Evolutionary conservation across 805 yeast species (phyloP).

Genomic region (Saturnispora silvae): DNA sequence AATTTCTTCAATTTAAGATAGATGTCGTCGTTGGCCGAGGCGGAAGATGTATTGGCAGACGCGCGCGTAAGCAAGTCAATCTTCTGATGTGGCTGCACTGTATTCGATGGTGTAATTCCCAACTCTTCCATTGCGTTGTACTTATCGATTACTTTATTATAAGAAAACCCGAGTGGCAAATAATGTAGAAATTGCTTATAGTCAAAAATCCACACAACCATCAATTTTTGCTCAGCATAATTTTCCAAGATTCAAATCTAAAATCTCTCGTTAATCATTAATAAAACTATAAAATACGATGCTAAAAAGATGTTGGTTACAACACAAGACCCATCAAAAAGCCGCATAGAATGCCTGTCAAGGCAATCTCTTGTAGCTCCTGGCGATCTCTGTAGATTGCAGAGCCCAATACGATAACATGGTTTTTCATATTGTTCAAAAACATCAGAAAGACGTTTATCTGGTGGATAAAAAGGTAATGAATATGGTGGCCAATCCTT

Average conservation of each 20-base stretch:
- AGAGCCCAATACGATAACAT: background rate
- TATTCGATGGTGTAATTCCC: conserved; percentile 33
- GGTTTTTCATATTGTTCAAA: too few relatives aligned
- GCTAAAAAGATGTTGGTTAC: too few relatives aligned
- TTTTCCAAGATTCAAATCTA: too few relatives aligned
- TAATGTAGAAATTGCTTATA: background rate
- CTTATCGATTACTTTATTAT: too few relatives aligned
- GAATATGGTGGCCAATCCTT: background rate
- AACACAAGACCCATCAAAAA: too few relatives aligned
- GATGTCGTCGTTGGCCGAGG: conserved; percentile 44
- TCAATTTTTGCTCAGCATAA: background rate
- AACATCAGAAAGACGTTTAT: background rate
- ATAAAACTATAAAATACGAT: too few relatives aligned
- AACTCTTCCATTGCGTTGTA: conserved; percentile 48
- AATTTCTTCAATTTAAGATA: conserved; percentile 78
- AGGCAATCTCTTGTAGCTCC: background rate
- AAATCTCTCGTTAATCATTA: too few relatives aligned
- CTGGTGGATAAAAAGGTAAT: conserved; percentile 1
- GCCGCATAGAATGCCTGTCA: too few relatives aligned
- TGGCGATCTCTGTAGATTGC: background rate
- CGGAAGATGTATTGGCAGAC: conserved; percentile 11
- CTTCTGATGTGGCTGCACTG: conserved; percentile 9
- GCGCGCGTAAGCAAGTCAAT: conserved; percentile 10
- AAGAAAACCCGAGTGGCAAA: too few relatives aligned
- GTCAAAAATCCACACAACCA: background rate